These are phyloP conservation scores for Wickerhamomyces tratensis DNA, from an alignment of 805 yeast species.

Conservation along the genomic window DNA sequence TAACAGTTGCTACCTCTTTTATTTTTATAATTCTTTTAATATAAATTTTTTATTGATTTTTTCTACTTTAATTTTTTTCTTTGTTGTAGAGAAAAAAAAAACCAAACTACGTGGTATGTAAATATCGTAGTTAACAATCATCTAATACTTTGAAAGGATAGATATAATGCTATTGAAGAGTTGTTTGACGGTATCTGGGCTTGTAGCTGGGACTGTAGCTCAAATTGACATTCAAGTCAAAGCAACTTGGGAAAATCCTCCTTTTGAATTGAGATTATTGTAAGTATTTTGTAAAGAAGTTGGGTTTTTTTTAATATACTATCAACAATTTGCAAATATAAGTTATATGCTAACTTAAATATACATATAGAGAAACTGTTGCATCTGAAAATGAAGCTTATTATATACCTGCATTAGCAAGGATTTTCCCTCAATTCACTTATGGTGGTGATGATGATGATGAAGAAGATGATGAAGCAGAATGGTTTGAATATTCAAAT, in stretches of 20 bases:
- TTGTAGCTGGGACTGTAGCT: background rate
- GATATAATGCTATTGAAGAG: background rate
- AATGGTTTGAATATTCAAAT: background rate
- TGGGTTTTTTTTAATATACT: too few species aligned
- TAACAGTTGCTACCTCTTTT: too few species aligned
- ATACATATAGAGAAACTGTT: slow-evolving; percentile 12
- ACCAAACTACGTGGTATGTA: too few species aligned
- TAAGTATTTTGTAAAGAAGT: slow-evolving; percentile 4
- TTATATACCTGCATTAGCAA: slow-evolving; percentile 3
- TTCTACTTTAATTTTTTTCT: too few species aligned
- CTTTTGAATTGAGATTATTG: slow-evolving; percentile 17
- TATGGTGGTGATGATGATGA: slow-evolving; percentile 6
- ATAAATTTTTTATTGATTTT: too few species aligned
- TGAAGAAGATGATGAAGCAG: slow-evolving; percentile 4
- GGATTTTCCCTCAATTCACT: slow-evolving; percentile 2
- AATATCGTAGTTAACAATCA: too few species aligned
- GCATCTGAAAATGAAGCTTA: slow-evolving; percentile 15
- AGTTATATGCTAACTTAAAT: slow-evolving; percentile 1
- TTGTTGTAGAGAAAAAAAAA: too few species aligned
- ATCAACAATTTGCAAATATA: background rate
- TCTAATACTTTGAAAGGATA: too few species aligned
- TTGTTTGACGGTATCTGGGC: background rate
- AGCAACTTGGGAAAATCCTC: slow-evolving; percentile 20
- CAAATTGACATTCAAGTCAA: slow-evolving; percentile 13
- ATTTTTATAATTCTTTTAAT: too few species aligned